A percentile compares a stretch with the other conserved stretches of the same genome.
phyloP scores from a whole-genome alignment of 257 asterid genomes.

The Nemophila menziesii region DNA sequence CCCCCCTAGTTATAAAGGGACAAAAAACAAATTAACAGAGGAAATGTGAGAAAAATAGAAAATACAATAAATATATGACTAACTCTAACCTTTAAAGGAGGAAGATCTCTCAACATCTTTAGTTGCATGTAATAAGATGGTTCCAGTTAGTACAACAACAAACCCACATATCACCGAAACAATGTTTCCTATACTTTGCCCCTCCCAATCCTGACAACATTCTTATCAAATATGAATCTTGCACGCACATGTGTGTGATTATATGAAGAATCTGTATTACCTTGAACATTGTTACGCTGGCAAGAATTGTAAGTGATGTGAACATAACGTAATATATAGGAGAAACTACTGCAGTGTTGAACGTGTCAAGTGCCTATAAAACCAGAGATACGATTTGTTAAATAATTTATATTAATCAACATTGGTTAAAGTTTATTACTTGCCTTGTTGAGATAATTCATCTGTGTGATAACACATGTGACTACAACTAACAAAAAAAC shows the following conservation, averaged over 20 bases:
- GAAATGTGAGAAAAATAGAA: neutral
- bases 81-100: constrained; percentile 36
- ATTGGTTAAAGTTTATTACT: constrained; percentile 9
- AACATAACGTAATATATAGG: constrained; percentile 87
- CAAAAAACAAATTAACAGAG: constrained; percentile 9
- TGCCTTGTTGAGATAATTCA: constrained; percentile 92
- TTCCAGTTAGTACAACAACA: constrained; percentile 64
- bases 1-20: constrained; percentile 33
- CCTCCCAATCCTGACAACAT: constrained; percentile 67
- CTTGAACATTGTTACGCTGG: constrained; percentile 83
- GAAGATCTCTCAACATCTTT: constrained; percentile 62
- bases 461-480: constrained; percentile 66
- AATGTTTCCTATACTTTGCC: constrained; percentile 51
- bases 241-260: too few relatives aligned
- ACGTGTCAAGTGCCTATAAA: constrained; percentile 85
- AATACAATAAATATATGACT: neutral
- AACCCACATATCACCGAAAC: constrained; percentile 68
- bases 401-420: constrained; percentile 9
- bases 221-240: neutral
- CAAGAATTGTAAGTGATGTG: constrained; percentile 72
- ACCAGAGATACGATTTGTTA: constrained; percentile 5
- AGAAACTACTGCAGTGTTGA: constrained; percentile 89
- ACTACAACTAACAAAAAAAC: constrained; percentile 56
- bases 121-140: constrained; percentile 59
- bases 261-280: constrained; percentile 21